These are phyloP conservation scores for Oryza australiensis DNA, from an alignment of 176 grass and related monocot genomes.

Conservation along the genomic window DNA sequence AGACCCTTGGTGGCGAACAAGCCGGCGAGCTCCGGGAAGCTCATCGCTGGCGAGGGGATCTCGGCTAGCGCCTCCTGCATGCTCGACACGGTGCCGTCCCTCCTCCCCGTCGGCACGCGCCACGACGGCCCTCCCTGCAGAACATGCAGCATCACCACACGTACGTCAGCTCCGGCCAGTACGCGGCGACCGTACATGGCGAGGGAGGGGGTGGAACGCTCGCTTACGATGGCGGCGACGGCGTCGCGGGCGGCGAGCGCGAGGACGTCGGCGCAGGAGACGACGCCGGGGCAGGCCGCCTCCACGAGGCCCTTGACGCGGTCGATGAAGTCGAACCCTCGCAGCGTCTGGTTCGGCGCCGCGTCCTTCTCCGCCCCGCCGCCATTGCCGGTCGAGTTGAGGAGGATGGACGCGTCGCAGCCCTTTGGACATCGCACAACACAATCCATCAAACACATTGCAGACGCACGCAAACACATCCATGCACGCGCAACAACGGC, in stretches of 20 bases:
- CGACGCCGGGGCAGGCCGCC: slow-evolving; percentile 69
- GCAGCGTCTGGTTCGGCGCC: slow-evolving; percentile 66
- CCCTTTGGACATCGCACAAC: slow-evolving; percentile 40
- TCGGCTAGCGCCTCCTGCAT: slow-evolving; percentile 54
- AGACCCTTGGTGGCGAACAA: slow-evolving; percentile 78
- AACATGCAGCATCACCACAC: neutral
- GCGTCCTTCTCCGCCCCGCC: slow-evolving; percentile 75
- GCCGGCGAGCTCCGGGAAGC: slow-evolving; percentile 44
- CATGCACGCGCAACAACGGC: neutral
- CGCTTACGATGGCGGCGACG: slow-evolving; percentile 64
- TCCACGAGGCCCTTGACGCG: slow-evolving; percentile 69
- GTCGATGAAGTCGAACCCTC: slow-evolving; percentile 83
- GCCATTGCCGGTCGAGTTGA: slow-evolving; percentile 54
- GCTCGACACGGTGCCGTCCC: slow-evolving; percentile 71
- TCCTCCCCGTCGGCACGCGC: slow-evolving; percentile 84
- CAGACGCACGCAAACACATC: neutral
- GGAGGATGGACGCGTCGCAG: slow-evolving; percentile 80
- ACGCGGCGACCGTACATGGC: neutral
- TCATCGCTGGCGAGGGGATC: slow-evolving; percentile 60
- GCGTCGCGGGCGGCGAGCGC: slow-evolving; percentile 75
- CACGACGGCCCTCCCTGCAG: slow-evolving; percentile 78
- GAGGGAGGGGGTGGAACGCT: neutral
- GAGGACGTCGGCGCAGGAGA: slow-evolving; percentile 77
- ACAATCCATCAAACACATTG: neutral
- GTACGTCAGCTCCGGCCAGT: neutral